A percentile compares a stretch with the other conserved stretches of the same genome.
Evolutionary conservation across 768 basidiomycete species (phyloP).

Genomic region (Omphalotus guepiniiformis): DNA sequence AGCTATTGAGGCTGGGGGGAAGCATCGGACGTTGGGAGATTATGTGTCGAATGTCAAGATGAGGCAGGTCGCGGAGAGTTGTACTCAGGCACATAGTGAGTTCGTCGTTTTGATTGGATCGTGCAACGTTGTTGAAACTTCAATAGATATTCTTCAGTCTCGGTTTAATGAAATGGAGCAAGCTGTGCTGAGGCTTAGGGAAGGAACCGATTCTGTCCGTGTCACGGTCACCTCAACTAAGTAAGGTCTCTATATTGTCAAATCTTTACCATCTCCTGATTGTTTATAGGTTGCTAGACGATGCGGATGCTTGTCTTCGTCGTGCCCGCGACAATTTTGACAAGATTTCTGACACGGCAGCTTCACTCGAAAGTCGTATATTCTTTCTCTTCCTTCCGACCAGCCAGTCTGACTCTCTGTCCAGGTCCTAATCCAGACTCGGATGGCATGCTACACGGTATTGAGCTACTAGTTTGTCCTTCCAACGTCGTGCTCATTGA

Average conservation of each 20-base stretch:
- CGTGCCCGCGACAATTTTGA: slow-evolving; percentile 59
- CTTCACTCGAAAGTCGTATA: slow-evolving; percentile 45
- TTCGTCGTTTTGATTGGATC: slow-evolving; percentile 12
- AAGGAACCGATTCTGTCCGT: slow-evolving; percentile 59
- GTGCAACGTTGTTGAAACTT: not conserved
- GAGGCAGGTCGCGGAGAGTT: slow-evolving; percentile 73
- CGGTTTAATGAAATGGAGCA: slow-evolving; percentile 54
- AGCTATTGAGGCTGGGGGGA: slow-evolving; percentile 69
- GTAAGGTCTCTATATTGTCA: slow-evolving; percentile 29
- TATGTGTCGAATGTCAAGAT: slow-evolving; percentile 79
- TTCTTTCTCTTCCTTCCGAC: not conserved
- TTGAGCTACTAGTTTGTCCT: not conserved
- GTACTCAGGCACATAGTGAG: slow-evolving; percentile 64
- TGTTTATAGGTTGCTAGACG: slow-evolving; percentile 48
- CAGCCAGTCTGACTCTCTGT: not conserved
- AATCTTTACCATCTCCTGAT: not conserved
- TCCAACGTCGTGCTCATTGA: not conserved
- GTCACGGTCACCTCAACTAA: slow-evolving; percentile 39
- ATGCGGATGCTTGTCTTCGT: slow-evolving; percentile 50
- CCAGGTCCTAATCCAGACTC: slow-evolving; percentile 44
- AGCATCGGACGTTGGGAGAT: slow-evolving; percentile 67
- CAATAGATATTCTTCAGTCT: slow-evolving; percentile 51
- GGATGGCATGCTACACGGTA: slow-evolving; percentile 49
- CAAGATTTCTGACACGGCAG: slow-evolving; percentile 46
- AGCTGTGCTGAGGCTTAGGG: slow-evolving; percentile 47